Percentiles rank a stretch among this genome's conserved stretches.
These are phyloP conservation scores for Fragilaria radians DNA, from an alignment of 108 stramenopile genomes.

Conservation along the genomic window DNA sequence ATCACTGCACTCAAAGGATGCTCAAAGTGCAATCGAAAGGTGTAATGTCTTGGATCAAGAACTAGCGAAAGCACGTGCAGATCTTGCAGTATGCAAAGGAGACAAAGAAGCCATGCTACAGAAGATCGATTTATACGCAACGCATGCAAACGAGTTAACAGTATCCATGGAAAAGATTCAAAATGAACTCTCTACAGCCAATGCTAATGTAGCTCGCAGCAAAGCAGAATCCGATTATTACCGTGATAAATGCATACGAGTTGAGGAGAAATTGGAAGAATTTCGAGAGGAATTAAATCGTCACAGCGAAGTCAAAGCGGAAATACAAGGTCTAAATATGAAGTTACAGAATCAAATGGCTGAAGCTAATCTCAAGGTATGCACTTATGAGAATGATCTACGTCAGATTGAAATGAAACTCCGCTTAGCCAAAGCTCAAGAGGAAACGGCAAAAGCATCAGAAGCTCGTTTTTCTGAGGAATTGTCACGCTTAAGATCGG, in stretches of 20 bases:
- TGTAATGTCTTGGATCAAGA: slow-evolving; percentile 43
- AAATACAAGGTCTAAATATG: slow-evolving; percentile 43
- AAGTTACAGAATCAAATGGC: slow-evolving; percentile 46
- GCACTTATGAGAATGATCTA: slow-evolving; percentile 42
- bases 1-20: slow-evolving; percentile 11
- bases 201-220: slow-evolving; percentile 46
- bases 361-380: slow-evolving; percentile 36
- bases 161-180: slow-evolving; percentile 43
- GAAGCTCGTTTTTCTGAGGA: slow-evolving; percentile 56
- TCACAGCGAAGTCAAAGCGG: slow-evolving; percentile 33
- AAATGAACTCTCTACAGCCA: slow-evolving; percentile 43
- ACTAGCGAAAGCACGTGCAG: slow-evolving; percentile 36
- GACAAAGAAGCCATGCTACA: slow-evolving; percentile 54
- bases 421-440: slow-evolving; percentile 49
- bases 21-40: slow-evolving; percentile 10
- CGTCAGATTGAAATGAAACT: slow-evolving; percentile 45
- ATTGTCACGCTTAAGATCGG: slow-evolving; percentile 46
- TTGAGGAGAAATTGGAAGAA: slow-evolving; percentile 49
- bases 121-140: slow-evolving; percentile 53
- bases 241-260: slow-evolving; percentile 39
- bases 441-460: slow-evolving; percentile 51
- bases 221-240: slow-evolving; percentile 59
- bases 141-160: slow-evolving; percentile 48
- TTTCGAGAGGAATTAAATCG: slow-evolving; percentile 38
- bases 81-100: slow-evolving; percentile 28